Conservation (phyloP, 2,329 filamentous ascomycete genomes). For the Colletotrichum plurivorum region DNA sequence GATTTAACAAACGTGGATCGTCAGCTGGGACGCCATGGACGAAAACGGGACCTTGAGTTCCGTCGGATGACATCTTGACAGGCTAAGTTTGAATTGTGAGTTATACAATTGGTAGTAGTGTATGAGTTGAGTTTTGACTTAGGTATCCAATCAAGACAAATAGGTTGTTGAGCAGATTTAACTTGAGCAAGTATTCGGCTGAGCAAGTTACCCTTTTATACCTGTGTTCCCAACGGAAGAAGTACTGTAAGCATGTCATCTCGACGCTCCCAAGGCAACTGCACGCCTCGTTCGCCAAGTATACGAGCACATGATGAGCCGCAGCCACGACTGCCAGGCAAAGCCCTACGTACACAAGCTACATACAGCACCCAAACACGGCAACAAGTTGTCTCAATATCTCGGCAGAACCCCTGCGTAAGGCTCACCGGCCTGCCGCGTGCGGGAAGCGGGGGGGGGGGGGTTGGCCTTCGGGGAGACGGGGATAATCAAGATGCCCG, state of each 20-base stretch:
- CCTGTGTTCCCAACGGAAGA: no score
- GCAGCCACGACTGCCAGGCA: neutral
- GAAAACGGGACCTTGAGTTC: constrained; percentile 21
- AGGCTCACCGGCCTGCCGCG: constrained; percentile 2
- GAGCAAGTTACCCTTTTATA: no score
- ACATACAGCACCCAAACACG: neutral
- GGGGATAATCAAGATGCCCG: neutral
- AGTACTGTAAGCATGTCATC: no score
- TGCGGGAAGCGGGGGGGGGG: constrained; percentile 1
- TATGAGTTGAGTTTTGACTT: neutral
- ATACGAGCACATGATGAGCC: neutral
- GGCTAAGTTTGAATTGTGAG: neutral
- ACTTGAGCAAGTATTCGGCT: no score
- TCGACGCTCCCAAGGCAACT: no score
- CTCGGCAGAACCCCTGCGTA: neutral
- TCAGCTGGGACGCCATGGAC: constrained; percentile 28
- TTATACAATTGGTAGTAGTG: neutral
- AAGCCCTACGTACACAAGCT: neutral
- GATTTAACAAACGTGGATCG: constrained; percentile 12
- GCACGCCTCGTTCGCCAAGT: neutral
- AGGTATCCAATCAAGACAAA: neutral
- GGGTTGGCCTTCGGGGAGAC: no score
- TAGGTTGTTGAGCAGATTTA: neutral
- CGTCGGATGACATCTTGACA: constrained; percentile 30
- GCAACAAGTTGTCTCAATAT: constrained; percentile 12